phyloP scores from a whole-genome alignment of 306 rosid genomes.

The Fragaria iinumae region DNA sequence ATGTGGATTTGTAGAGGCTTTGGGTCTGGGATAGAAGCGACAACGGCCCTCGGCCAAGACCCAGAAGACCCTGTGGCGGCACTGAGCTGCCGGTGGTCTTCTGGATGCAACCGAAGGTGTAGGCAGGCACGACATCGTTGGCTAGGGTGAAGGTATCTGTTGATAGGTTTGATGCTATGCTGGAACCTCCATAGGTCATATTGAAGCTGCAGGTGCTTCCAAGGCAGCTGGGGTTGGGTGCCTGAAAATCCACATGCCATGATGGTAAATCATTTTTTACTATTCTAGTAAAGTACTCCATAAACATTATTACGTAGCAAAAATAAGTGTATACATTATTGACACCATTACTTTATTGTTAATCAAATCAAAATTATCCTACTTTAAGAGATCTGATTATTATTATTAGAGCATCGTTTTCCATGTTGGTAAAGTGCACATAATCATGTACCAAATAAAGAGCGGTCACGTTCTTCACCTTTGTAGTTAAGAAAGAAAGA shows the following conservation, averaged over 20 bases:
- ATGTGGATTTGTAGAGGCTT: conserved; percentile 69
- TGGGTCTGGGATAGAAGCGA: conserved; percentile 76
- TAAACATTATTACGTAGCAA: not conserved
- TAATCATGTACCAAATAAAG: not conserved
- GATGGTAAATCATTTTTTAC: not conserved
- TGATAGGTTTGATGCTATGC: conserved; percentile 59
- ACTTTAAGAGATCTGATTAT: not conserved
- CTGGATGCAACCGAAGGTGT: conserved; percentile 79
- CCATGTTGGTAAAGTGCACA: not conserved
- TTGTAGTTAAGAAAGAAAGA: not conserved
- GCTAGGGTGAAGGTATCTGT: conserved; percentile 77
- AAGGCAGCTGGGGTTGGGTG: conserved; percentile 71
- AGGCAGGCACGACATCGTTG: conserved; percentile 52
- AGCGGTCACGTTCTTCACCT: not conserved
- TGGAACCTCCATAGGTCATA: conserved; percentile 75
- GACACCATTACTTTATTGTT: not conserved
- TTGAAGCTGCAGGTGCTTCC: conserved; percentile 74
- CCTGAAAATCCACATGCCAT: conserved; percentile 55
- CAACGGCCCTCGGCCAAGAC: conserved; percentile 90
- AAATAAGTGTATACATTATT: not conserved
- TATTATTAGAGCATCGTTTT: not conserved
- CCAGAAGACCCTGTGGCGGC: conserved; percentile 82
- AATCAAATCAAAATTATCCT: not conserved
- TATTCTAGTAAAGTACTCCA: not conserved
- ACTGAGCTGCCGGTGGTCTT: conserved; percentile 61